phyloP scores from a whole-genome alignment of 305 asterid genomes.

The Fraxinus sp. region DNA sequence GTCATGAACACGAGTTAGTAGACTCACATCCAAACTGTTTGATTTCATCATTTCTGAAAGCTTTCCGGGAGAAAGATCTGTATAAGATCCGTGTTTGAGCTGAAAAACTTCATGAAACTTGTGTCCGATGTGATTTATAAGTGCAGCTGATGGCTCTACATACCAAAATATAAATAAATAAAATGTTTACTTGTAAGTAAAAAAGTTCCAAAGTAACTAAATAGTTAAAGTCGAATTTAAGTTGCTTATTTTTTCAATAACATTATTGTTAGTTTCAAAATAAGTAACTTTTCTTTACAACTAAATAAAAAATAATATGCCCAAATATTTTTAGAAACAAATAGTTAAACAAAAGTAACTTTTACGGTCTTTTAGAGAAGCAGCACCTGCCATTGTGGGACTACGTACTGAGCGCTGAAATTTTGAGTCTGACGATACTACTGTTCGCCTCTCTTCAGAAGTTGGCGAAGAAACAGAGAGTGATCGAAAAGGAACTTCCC shows the following conservation, averaged over 20 bases:
- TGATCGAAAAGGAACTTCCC: conserved; percentile 38
- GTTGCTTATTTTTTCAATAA: not conserved
- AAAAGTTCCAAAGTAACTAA: not conserved
- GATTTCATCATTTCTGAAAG: conserved; percentile 93
- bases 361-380: not conserved
- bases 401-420: conserved; percentile 48
- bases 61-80: conserved; percentile 73
- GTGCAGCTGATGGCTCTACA: conserved; percentile 52
- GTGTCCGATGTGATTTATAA: conserved; percentile 53
- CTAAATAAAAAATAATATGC: not conserved
- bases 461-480: conserved; percentile 41
- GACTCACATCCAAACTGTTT: conserved; percentile 82
- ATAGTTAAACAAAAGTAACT: not conserved
- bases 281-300: not conserved
- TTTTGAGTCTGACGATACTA: conserved; percentile 31
- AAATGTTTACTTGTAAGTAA: not conserved
- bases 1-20: conserved; percentile 16
- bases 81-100: conserved; percentile 70
- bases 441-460: conserved; percentile 44
- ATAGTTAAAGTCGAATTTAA: not conserved
- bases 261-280: not conserved
- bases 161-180: not conserved
- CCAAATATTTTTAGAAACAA: not conserved
- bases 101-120: conserved; percentile 88
- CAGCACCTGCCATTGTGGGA: conserved; percentile 56